Evolutionary conservation across 2,329 filamentous ascomycete species (phyloP).

Genomic region (Biscogniauxia sp.): DNA sequence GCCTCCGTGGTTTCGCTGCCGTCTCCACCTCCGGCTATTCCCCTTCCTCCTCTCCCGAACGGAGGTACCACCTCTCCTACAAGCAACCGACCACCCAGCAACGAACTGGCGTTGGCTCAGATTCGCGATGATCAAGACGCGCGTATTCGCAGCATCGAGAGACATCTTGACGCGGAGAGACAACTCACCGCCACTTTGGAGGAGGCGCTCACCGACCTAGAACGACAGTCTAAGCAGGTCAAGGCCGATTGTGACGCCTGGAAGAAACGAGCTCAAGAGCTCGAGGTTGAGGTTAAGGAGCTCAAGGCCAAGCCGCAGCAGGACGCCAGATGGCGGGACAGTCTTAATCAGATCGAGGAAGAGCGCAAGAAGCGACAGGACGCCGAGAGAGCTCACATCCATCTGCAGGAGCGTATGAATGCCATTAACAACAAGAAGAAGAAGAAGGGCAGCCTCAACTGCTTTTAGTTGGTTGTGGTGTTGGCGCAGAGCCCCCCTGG

Average conservation of each 20-base stretch:
- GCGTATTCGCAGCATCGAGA: conserved; percentile 92
- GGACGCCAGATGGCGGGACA: conserved; percentile 57
- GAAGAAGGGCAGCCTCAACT: conserved; percentile 94
- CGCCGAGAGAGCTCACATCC: conserved; percentile 82
- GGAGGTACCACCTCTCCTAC: conserved; percentile 50
- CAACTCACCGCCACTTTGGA: conserved; percentile 94
- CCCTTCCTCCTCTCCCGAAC: conserved; percentile 84
- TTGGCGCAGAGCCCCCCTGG: conserved; percentile 14
- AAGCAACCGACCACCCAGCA: conserved; percentile 72
- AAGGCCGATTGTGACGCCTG: conserved; percentile 87
- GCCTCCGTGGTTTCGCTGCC: conserved; percentile 79
- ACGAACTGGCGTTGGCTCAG: conserved; percentile 73
- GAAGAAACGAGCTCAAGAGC: conserved; percentile 77
- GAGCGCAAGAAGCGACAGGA: conserved; percentile 90
- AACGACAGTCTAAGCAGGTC: conserved; percentile 86
- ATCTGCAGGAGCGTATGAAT: conserved; percentile 94
- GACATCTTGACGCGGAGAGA: conserved; percentile 92
- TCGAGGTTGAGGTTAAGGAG: conserved; percentile 71
- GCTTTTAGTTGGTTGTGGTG: conserved; percentile 67
- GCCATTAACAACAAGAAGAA: conserved; percentile 90
- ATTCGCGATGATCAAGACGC: conserved; percentile 93
- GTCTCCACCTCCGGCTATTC: conserved; percentile 91
- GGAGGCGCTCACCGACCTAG: conserved; percentile 90
- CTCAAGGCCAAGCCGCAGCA: conserved; percentile 54
- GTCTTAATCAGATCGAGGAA: conserved; percentile 89